Conservation (phyloP, 805 yeast genomes). For the Suhomyces sp. region DNA sequence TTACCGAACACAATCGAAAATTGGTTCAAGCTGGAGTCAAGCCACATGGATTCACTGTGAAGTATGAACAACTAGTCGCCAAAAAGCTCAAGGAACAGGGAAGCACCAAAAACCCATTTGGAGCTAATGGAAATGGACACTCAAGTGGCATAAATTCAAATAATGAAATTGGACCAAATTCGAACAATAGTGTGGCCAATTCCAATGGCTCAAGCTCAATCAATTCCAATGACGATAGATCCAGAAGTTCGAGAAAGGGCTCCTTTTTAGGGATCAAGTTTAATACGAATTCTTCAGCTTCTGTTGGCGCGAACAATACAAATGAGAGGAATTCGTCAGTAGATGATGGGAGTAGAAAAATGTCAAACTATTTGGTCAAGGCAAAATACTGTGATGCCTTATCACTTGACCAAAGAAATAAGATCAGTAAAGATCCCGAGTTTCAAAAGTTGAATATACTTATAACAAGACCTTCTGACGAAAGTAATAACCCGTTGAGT, state of each 20-base stretch:
- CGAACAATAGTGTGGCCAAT: neutral
- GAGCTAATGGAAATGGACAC: neutral
- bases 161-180: constrained; percentile 1
- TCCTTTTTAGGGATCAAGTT: constrained; percentile 41
- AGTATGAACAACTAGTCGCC: constrained; percentile 39
- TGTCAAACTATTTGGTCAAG: constrained; percentile 16
- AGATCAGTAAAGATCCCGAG: constrained; percentile 26
- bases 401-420: constrained; percentile 31
- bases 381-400: constrained; percentile 33
- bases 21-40: constrained; percentile 28
- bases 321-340: neutral
- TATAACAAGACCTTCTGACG: constrained; percentile 34
- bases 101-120: constrained; percentile 1
- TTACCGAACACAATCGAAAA: constrained; percentile 29
- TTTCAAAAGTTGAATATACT: constrained; percentile 31
- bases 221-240: constrained; percentile 16
- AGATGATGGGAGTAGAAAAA: constrained; percentile 3
- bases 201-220: neutral
- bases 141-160: neutral
- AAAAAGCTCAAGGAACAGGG: constrained; percentile 32
- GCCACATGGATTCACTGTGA: constrained; percentile 35
- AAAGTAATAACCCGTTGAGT: constrained; percentile 10
- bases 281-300: constrained; percentile 15
- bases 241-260: constrained; percentile 29
- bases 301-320: neutral